Conservation (phyloP, 345 rosid species). For the Salix dunnii region DNA sequence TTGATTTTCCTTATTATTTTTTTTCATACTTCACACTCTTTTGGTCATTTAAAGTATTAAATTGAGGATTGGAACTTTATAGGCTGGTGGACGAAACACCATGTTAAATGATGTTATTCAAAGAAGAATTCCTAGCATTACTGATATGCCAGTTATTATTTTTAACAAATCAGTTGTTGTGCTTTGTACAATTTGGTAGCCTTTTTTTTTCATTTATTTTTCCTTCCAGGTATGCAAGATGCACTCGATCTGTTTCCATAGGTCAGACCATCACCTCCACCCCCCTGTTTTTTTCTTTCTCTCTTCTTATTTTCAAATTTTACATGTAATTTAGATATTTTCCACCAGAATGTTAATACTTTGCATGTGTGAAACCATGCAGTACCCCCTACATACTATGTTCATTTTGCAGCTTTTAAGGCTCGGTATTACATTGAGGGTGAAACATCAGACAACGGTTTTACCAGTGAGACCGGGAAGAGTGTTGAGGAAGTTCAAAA, state of each 20-base stretch:
- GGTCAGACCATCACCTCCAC: conserved; percentile 24
- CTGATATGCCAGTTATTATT: too few relatives aligned
- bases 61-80: background rate
- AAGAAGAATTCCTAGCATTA: conserved; percentile 43
- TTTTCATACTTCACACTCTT: too few relatives aligned
- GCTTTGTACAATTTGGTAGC: too few relatives aligned
- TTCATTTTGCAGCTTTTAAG: too few relatives aligned
- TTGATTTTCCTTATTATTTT: background rate
- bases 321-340: background rate
- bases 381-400: conserved; percentile 74
- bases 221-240: conserved; percentile 56
- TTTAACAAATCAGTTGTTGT: too few relatives aligned
- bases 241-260: conserved; percentile 66
- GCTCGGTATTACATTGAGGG: too few relatives aligned
- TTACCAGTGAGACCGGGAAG: conserved; percentile 15
- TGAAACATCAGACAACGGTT: conserved; percentile 24
- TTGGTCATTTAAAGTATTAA: background rate
- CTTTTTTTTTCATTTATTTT: background rate
- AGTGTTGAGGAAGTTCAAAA: background rate
- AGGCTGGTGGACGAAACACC: conserved; percentile 82
- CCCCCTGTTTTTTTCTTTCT: background rate
- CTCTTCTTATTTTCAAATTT: background rate
- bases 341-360: background rate
- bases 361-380: conserved; percentile 3
- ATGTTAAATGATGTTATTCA: conserved; percentile 52